A percentile compares a stretch with the other conserved stretches of the same genome.
These are phyloP conservation scores for Hysterangium stoloniferum DNA, from an alignment of 768 basidiomycete genomes.

Conservation along the genomic window DNA sequence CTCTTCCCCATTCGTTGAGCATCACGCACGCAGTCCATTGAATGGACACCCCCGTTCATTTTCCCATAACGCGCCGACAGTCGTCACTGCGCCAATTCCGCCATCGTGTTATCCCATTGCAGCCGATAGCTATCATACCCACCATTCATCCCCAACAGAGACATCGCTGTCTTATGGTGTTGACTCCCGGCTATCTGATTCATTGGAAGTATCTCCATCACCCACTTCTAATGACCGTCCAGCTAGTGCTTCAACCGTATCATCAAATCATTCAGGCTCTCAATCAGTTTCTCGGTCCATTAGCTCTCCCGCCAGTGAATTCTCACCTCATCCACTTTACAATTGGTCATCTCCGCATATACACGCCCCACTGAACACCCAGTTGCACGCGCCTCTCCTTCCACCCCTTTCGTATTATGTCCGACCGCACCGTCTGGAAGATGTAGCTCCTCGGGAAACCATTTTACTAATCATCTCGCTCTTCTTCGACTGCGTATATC, in stretches of 20 bases:
- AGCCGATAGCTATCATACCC: constrained; percentile 44
- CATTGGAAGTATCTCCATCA: neutral
- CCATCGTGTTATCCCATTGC: constrained; percentile 67
- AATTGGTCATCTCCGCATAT: constrained; percentile 57
- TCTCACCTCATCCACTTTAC: constrained; percentile 57
- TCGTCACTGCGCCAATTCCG: constrained; percentile 30
- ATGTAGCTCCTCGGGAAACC: constrained; percentile 74
- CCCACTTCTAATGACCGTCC: constrained; percentile 27
- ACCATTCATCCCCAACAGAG: constrained; percentile 27
- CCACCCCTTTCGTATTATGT: constrained; percentile 67
- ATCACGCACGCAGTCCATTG: constrained; percentile 31
- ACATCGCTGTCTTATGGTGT: constrained; percentile 33
- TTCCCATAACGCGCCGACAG: neutral
- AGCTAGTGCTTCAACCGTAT: constrained; percentile 8
- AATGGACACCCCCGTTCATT: constrained; percentile 30
- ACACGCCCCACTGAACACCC: constrained; percentile 38
- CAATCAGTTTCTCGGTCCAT: constrained; percentile 14
- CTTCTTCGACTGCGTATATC: constrained; percentile 92
- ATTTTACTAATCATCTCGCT: constrained; percentile 77
- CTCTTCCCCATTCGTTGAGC: constrained; percentile 44
- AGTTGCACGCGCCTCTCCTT: constrained; percentile 20
- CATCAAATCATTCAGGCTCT: constrained; percentile 10
- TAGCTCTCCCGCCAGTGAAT: constrained; percentile 39
- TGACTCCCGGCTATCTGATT: constrained; percentile 9
- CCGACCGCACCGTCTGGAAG: constrained; percentile 70